These are phyloP conservation scores for Globisporangium barbulae DNA, from an alignment of 352 stramenopile species.

Conservation along the genomic window DNA sequence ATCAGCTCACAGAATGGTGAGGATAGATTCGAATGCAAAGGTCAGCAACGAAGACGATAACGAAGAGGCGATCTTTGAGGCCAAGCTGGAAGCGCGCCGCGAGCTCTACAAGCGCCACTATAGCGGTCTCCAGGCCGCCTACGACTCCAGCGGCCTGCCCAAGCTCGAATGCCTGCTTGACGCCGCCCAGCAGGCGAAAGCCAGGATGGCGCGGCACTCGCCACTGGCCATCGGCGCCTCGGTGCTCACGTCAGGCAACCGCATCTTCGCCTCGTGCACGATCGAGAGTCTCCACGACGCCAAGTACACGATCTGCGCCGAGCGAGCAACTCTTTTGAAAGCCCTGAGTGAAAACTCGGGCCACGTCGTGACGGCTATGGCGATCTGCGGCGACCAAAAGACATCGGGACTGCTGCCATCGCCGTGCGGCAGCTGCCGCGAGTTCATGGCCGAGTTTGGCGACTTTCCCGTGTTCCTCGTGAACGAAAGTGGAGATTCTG, in stretches of 20 bases:
- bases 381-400: conserved; percentile 54
- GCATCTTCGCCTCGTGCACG: conserved; percentile 35
- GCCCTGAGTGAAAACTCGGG: conserved; percentile 22
- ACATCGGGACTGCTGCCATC: conserved; percentile 34
- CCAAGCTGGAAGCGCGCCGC: conserved; percentile 33
- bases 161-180: conserved; percentile 58
- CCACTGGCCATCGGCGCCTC: conserved; percentile 45
- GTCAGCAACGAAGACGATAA: neutral
- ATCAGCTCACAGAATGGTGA: conserved; percentile 10
- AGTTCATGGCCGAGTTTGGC: conserved; percentile 65
- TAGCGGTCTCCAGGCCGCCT: conserved; percentile 29
- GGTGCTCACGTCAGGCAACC: conserved; percentile 41
- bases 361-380: conserved; percentile 39
- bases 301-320: conserved; percentile 46
- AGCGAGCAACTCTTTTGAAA: conserved; percentile 55
- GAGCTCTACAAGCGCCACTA: conserved; percentile 55
- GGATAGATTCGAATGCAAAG: neutral
- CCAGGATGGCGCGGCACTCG: conserved; percentile 23
- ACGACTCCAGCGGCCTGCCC: conserved; percentile 22
- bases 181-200: conserved; percentile 32
- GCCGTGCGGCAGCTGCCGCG: conserved; percentile 62
- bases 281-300: conserved; percentile 40
- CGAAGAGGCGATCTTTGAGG: conserved; percentile 18
- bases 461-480: conserved; percentile 75
- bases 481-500: conserved; percentile 38